A percentile compares a stretch with the other conserved stretches of the same genome.
phyloP scores from a whole-genome alignment of 441 rosid genomes.

The Gossypium lobatum region DNA sequence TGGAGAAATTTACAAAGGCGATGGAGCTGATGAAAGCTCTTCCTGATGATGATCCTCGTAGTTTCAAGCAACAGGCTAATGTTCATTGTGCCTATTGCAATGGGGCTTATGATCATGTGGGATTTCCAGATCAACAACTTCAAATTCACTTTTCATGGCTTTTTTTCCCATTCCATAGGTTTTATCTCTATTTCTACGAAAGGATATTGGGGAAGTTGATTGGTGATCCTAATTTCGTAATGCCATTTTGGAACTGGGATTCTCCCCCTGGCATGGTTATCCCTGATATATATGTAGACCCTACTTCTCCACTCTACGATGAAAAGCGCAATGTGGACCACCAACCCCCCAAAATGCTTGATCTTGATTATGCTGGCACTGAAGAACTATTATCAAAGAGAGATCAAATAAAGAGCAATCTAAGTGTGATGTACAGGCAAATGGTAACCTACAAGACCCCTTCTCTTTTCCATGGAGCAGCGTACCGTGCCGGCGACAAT shows the following conservation, averaged over 20 bases:
- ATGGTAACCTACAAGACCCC: conserved; percentile 39
- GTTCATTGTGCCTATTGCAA: conserved; percentile 68
- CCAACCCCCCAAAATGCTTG: conserved; percentile 32
- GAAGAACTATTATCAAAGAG: conserved; percentile 17
- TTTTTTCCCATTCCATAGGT: conserved; percentile 57
- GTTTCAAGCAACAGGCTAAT: conserved; percentile 49
- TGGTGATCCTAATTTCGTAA: conserved; percentile 44
- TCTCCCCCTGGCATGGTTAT: conserved; percentile 43
- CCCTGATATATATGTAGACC: conserved; percentile 31
- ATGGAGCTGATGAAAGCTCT: conserved; percentile 55
- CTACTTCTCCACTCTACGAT: conserved; percentile 37
- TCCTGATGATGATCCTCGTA: conserved; percentile 53
- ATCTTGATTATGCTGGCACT: conserved; percentile 37
- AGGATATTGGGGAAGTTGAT: conserved; percentile 48
- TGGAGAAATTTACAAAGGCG: conserved; percentile 47
- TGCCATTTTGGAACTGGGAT: conserved; percentile 74
- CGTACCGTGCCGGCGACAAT: conserved; percentile 45
- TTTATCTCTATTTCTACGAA: conserved; percentile 48
- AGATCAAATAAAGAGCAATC: conserved; percentile 29
- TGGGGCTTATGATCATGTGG: conserved; percentile 49
- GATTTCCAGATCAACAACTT: conserved; percentile 38
- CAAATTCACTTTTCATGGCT: conserved; percentile 59
- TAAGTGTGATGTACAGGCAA: conserved; percentile 46
- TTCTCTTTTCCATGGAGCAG: conserved; percentile 34
- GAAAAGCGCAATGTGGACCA: conserved; percentile 32